Conservation (phyloP, 176 grass and related monocot species). For the Musa acuminata region DNA sequence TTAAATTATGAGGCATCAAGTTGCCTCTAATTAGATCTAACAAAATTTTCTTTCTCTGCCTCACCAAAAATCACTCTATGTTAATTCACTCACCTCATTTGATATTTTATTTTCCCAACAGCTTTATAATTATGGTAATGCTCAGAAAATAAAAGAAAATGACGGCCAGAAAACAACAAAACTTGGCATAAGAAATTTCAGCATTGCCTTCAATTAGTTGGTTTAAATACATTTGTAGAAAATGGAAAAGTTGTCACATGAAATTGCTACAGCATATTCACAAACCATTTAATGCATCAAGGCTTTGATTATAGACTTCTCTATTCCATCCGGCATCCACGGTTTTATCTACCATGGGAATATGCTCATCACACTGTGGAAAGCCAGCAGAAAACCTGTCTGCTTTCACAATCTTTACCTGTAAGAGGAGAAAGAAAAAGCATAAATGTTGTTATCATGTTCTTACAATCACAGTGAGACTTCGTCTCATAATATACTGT, state of each 20-base stretch:
- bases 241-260: background rate
- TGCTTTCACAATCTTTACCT: background rate
- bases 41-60: no score
- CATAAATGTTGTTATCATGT: background rate
- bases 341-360: slow-evolving; percentile 1
- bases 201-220: background rate
- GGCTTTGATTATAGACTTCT: background rate
- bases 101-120: no score
- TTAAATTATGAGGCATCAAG: no score
- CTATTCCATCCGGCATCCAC: background rate
- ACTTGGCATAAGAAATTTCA: background rate
- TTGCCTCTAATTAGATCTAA: no score
- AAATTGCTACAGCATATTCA: background rate
- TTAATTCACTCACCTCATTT: no score
- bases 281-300: background rate
- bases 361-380: background rate
- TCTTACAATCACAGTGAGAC: no score
- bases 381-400: background rate
- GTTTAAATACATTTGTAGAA: background rate
- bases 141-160: no score
- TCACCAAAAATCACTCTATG: no score
- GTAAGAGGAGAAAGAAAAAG: background rate
- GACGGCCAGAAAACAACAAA: no score
- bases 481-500: background rate
- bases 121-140: no score